phyloP scores from a whole-genome alignment of 192 early-diverging fungal species.

The Nowakowskiella sp. region DNA sequence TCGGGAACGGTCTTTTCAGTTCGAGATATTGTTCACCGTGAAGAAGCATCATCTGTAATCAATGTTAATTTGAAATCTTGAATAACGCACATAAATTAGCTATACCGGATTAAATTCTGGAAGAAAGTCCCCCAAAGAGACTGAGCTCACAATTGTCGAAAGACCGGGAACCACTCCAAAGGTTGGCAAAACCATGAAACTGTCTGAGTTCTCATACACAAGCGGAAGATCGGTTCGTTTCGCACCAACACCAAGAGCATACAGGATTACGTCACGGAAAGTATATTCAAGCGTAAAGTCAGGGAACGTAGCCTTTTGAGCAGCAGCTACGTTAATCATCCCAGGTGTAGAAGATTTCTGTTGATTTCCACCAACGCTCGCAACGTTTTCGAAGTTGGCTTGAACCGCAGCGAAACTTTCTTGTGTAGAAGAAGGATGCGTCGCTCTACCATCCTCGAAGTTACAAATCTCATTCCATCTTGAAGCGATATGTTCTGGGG shows the following conservation, averaged over 20 bases:
- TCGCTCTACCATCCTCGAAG: conserved; percentile 94
- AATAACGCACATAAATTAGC: conserved; percentile 6
- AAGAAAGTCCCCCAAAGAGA: conserved; percentile 63
- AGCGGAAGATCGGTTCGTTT: conserved; percentile 73
- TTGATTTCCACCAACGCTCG: conserved; percentile 28
- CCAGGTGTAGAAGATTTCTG: conserved; percentile 17
- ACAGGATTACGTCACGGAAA: conserved; percentile 85
- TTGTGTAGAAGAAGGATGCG: conserved; percentile 68
- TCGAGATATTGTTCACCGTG: conserved; percentile 98
- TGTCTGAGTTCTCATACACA: conserved; percentile 86
- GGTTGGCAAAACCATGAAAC: conserved; percentile 83
- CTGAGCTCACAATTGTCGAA: conserved; percentile 49
- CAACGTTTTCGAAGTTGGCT: conserved; percentile 72
- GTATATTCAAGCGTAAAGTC: conserved; percentile 62
- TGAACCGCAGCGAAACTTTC: conserved; percentile 75
- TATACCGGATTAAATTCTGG: conserved; percentile 67
- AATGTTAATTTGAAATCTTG: neutral
- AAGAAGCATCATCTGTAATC: conserved; percentile 79
- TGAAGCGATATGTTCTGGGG: conserved; percentile 75
- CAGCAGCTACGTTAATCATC: conserved; percentile 54
- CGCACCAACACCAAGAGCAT: conserved; percentile 91
- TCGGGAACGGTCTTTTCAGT: conserved; percentile 78
- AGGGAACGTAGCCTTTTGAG: conserved; percentile 42
- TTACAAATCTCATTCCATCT: conserved; percentile 76
- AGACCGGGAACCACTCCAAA: conserved; percentile 86